These are phyloP conservation scores for Candida hungchunana DNA, from an alignment of 805 yeast species.

Conservation along the genomic window DNA sequence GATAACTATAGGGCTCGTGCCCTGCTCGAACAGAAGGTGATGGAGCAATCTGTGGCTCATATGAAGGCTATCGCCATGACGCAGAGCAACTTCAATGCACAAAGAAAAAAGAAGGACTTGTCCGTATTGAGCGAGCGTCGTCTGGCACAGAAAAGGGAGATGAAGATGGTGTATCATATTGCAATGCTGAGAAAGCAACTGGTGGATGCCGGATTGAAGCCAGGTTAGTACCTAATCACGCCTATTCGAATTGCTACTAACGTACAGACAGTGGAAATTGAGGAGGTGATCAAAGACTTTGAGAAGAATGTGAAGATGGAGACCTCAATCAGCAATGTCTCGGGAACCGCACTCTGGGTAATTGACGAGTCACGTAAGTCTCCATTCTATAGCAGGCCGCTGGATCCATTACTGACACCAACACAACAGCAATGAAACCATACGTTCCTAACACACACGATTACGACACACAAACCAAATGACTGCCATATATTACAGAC, in stretches of 20 bases:
- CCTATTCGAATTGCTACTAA: slow-evolving; percentile 8
- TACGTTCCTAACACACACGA: slow-evolving; percentile 58
- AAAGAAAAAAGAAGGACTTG: slow-evolving; percentile 47
- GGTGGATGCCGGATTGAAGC: slow-evolving; percentile 51
- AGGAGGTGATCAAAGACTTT: slow-evolving; percentile 49
- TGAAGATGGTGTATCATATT: slow-evolving; percentile 62
- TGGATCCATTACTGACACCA: slow-evolving; percentile 2
- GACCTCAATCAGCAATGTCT: slow-evolving; percentile 49
- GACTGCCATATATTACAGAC: slow-evolving; percentile 3
- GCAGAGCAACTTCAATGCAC: slow-evolving; percentile 46
- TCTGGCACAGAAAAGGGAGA: slow-evolving; percentile 42
- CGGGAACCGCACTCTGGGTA: slow-evolving; percentile 56
- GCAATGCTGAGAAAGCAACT: slow-evolving; percentile 62
- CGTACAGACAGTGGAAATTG: slow-evolving; percentile 36
- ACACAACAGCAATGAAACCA: slow-evolving; percentile 36
- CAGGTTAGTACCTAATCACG: slow-evolving; percentile 29
- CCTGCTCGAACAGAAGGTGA: slow-evolving; percentile 30
- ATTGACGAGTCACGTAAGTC: slow-evolving; percentile 40
- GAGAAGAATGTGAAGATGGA: slow-evolving; percentile 57
- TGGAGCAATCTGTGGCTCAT: slow-evolving; percentile 30
- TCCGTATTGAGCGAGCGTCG: slow-evolving; percentile 50
- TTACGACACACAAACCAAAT: slow-evolving; percentile 36
- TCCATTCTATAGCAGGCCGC: background rate
- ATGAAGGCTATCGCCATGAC: slow-evolving; percentile 31
- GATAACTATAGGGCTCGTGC: slow-evolving; percentile 45